Conservation (phyloP, 2,329 filamentous ascomycete genomes). For the Myriosclerotinia scirpicola region DNA sequence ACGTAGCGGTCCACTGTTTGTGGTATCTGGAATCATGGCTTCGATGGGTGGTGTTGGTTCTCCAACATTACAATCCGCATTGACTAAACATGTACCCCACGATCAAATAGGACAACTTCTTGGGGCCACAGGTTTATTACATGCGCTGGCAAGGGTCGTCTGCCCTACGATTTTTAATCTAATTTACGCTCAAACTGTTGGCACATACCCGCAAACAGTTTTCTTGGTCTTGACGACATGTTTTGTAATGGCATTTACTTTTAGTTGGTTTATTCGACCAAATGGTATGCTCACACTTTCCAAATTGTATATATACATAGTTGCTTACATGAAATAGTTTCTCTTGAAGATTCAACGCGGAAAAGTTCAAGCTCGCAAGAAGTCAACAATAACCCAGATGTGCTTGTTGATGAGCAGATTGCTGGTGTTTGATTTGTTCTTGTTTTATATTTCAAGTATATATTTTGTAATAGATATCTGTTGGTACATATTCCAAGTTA, state of each 20-base stretch:
- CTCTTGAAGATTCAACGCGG: slow-evolving; percentile 25
- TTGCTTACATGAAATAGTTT: slow-evolving; percentile 27
- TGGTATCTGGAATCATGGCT: slow-evolving; percentile 69
- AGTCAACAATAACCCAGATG: slow-evolving; percentile 25
- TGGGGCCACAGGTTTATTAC: slow-evolving; percentile 81
- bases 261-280: slow-evolving; percentile 70
- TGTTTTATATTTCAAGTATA: not conserved
- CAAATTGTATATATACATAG: too few relatives aligned
- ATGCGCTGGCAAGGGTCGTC: slow-evolving; percentile 76
- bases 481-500: not conserved
- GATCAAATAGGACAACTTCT: slow-evolving; percentile 84
- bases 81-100: slow-evolving; percentile 88
- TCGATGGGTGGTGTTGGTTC: slow-evolving; percentile 81
- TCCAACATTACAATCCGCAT: slow-evolving; percentile 76
- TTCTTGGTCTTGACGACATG: slow-evolving; percentile 71
- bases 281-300: slow-evolving; percentile 59
- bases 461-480: not conserved
- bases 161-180: slow-evolving; percentile 82
- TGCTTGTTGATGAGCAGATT: slow-evolving; percentile 31
- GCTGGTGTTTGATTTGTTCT: slow-evolving; percentile 21
- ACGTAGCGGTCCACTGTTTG: slow-evolving; percentile 62
- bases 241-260: slow-evolving; percentile 65
- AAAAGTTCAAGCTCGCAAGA: slow-evolving; percentile 3
- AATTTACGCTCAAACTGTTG: slow-evolving; percentile 80
- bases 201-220: slow-evolving; percentile 74